A percentile compares a stretch with the other conserved stretches of the same genome.
These are phyloP conservation scores for Urtica urens DNA, from an alignment of 306 rosid species.

Conservation along the genomic window DNA sequence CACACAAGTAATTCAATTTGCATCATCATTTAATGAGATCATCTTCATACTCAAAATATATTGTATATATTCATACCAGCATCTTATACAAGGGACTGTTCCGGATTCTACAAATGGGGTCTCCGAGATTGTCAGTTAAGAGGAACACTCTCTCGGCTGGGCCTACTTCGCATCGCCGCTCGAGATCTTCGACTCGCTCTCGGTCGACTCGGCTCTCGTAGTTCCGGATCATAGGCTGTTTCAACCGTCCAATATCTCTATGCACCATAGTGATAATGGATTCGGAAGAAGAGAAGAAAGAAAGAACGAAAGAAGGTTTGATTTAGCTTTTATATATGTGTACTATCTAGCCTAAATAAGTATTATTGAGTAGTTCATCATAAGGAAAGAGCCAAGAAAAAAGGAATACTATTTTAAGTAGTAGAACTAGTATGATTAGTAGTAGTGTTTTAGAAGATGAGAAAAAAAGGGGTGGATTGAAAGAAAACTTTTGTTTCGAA, in stretches of 20 bases:
- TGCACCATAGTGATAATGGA: neutral
- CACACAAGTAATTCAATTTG: neutral
- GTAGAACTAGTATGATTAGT: neutral
- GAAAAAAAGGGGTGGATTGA: conserved; percentile 3
- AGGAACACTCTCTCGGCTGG: conserved; percentile 62
- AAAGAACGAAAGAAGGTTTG: too few relatives aligned
- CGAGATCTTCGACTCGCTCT: conserved; percentile 67
- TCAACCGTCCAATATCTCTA: conserved; percentile 26
- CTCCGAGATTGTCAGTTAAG: conserved; percentile 87
- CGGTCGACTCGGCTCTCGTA: conserved; percentile 50
- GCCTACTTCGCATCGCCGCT: conserved; percentile 73
- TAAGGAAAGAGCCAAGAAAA: neutral
- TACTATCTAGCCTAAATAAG: neutral
- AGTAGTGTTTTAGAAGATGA: too few relatives aligned
- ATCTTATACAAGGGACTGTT: conserved; percentile 77
- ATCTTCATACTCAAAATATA: neutral
- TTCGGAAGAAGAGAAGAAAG: too few relatives aligned
- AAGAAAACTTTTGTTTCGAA: conserved; percentile 1
- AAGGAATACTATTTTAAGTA: neutral
- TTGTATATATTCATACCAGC: conserved; percentile 46
- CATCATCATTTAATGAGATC: neutral
- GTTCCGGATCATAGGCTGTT: conserved; percentile 42
- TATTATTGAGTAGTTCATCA: neutral
- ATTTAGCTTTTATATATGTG: too few relatives aligned
- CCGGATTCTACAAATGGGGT: conserved; percentile 94